Percentiles rank a stretch among this genome's conserved stretches.
Conservation (phyloP, 164 flowering plant species). For the Annona cherimola region DNA sequence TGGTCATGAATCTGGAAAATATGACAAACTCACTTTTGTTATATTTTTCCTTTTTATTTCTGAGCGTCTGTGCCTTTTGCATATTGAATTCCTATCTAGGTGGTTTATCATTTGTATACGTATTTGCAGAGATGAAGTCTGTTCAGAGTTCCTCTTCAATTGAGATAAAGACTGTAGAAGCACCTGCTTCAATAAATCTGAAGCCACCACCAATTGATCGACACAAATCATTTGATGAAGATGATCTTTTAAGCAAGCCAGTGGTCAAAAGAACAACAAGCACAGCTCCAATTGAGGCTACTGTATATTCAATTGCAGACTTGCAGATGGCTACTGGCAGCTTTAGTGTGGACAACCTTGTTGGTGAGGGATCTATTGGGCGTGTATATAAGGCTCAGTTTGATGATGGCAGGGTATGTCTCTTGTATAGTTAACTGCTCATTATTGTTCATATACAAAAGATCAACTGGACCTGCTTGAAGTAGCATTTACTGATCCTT, state of each 20-base stretch:
- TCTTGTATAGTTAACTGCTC: background rate
- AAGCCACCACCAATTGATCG: constrained; percentile 87
- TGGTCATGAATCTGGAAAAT: too few species aligned
- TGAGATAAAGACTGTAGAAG: constrained; percentile 42
- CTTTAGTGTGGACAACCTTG: constrained; percentile 69
- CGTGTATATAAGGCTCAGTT: constrained; percentile 91
- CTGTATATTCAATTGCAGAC: constrained; percentile 78
- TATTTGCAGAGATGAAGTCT: constrained; percentile 64
- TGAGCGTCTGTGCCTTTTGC: too few species aligned
- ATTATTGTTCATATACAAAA: background rate
- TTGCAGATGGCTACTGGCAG: constrained; percentile 92
- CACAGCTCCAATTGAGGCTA: constrained; percentile 41
- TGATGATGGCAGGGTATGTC: constrained; percentile 80
- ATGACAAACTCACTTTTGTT: too few species aligned
- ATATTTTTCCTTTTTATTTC: too few species aligned
- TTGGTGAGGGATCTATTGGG: constrained; percentile 91
- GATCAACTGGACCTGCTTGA: background rate
- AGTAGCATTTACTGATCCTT: background rate
- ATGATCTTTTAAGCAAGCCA: constrained; percentile 44
- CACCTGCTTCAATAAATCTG: constrained; percentile 52
- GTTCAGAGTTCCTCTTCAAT: constrained; percentile 42
- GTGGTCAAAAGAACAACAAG: constrained; percentile 46
- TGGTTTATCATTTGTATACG: constrained; percentile 4
- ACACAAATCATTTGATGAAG: constrained; percentile 83
- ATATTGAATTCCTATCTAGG: background rate